Base-by-base conservation (phyloP, 2,329 filamentous ascomycete genomes). In the Fusarium austroafricanum region DNA sequence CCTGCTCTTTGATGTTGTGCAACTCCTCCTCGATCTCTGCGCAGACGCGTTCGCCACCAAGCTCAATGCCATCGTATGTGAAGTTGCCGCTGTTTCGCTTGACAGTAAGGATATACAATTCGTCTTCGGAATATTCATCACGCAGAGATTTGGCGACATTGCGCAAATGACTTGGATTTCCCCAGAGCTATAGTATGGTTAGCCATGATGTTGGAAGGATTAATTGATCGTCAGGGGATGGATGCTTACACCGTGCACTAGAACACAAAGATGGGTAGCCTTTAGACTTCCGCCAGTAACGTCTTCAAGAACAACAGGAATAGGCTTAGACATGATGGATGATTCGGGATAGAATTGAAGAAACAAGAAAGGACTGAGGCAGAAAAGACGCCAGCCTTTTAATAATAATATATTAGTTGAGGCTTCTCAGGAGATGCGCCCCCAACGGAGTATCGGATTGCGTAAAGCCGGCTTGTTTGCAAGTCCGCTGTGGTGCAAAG, bases 71-170 rank as follows among this genome's bases (percentile, higher is more conserved):
- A 75, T 91, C 89, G 74, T 91, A 91, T 33, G 89, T 91, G 73
- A 89, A 91, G 74, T 85, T 91, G 23, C 92, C 91, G 64, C 86
- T 86, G 75, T 94, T 95, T 72, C 89, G 87, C 76, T 92, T 90
- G 5, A 89, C 87, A 10, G 92, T 84, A 14, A 94, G 83, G 28
- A 95, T 85, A 74, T 93, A 87, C 20, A 95, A 81, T 67, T 86
- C 80, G 61, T 92, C 89, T 67, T 86, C 82, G 2, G 88, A 76
- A 74, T 91, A 84, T 61, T 86, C 81, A 26, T 85, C 84, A 64
- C 89, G 87, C 10, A 96, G 80, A 10, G 86, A 83, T 65, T 89
- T 88, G 59, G 89, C 90, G 61, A 95, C 83, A 56, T 87, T 89
- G 62, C 83, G 83, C 79, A 95, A 86, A 78, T 96, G 92, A 46